phyloP scores from a whole-genome alignment of 2,329 filamentous ascomycete species.

The Alternaria alternata region DNA sequence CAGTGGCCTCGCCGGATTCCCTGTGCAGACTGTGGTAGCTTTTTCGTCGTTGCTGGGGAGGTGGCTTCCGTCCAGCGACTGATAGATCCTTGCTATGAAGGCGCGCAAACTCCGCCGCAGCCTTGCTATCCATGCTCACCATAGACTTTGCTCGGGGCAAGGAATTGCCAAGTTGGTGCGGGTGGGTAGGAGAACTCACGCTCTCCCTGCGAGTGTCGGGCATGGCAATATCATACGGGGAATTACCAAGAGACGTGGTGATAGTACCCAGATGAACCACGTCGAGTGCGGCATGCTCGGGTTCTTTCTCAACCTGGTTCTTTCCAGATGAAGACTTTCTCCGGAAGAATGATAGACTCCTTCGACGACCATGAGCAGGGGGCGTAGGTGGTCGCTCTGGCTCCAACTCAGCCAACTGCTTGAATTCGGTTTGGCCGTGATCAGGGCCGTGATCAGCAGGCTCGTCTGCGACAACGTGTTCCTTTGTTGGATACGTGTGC shows the following conservation, averaged over 20 bases:
- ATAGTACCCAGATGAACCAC: slow-evolving; percentile 54
- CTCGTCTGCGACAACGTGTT: slow-evolving; percentile 30
- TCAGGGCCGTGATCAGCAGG: slow-evolving; percentile 7
- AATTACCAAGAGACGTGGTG: slow-evolving; percentile 52
- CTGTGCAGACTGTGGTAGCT: slow-evolving; percentile 41
- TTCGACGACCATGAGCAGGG: slow-evolving; percentile 32
- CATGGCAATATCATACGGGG: slow-evolving; percentile 56
- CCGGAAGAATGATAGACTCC: slow-evolving; percentile 44
- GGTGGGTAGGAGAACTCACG: slow-evolving; percentile 40
- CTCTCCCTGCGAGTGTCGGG: slow-evolving; percentile 22
- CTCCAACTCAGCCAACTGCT: slow-evolving; percentile 27
- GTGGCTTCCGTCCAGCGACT: slow-evolving; percentile 24
- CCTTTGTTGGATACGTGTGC: slow-evolving; percentile 44
- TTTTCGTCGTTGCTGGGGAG: slow-evolving; percentile 31
- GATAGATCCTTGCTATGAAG: slow-evolving; percentile 47
- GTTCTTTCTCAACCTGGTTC: slow-evolving; percentile 24
- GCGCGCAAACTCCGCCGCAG: slow-evolving; percentile 47
- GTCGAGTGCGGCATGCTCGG: slow-evolving; percentile 28
- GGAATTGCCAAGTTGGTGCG: slow-evolving; percentile 45
- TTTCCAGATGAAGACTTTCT: slow-evolving; percentile 37
- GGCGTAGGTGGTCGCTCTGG: slow-evolving; percentile 33
- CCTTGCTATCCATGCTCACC: slow-evolving; percentile 47
- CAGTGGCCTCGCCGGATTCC: slow-evolving; percentile 35
- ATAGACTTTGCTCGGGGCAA: slow-evolving; percentile 41
- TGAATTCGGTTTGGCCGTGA: slow-evolving; percentile 19